These are phyloP conservation scores for Umbelopsis sp. DNA, from an alignment of 192 early-diverging fungal species.

Conservation along the genomic window DNA sequence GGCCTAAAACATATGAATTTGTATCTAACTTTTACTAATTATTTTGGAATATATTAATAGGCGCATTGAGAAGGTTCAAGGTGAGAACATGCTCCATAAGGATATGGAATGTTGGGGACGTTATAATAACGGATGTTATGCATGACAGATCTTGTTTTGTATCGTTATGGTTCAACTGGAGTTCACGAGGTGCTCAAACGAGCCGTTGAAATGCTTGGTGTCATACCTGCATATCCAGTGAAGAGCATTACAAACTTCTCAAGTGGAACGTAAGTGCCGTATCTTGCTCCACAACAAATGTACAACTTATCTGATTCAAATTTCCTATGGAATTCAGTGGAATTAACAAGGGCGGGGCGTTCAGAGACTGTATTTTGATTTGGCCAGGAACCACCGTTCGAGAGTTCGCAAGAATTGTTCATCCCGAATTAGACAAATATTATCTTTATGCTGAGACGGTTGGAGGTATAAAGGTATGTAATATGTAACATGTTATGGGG, in stretches of 20 bases:
- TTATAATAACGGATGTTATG: slow-evolving; percentile 18
- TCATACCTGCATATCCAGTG: slow-evolving; percentile 77
- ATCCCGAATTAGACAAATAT: slow-evolving; percentile 64
- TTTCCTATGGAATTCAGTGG: neutral
- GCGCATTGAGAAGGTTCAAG: slow-evolving; percentile 60
- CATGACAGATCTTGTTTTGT: slow-evolving; percentile 68
- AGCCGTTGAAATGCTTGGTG: slow-evolving; percentile 64
- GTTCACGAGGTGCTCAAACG: slow-evolving; percentile 68
- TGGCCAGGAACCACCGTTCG: slow-evolving; percentile 74
- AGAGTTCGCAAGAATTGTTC: slow-evolving; percentile 72
- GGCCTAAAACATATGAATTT: too few relatives aligned
- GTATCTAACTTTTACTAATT: neutral
- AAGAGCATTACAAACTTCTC: slow-evolving; percentile 72
- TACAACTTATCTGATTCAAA: neutral
- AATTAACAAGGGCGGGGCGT: slow-evolving; percentile 53
- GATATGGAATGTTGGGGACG: neutral
- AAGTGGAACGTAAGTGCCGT: slow-evolving; percentile 38
- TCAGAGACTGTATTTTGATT: slow-evolving; percentile 75
- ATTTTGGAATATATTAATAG: slow-evolving; percentile 14
- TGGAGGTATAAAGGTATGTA: slow-evolving; percentile 69
- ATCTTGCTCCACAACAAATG: neutral
- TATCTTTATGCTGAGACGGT: slow-evolving; percentile 80
- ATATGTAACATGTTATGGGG: slow-evolving; percentile 2
- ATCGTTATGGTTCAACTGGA: slow-evolving; percentile 83
- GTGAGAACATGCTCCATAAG: neutral